phyloP scores from a whole-genome alignment of 129 eudicot species.

The Arctium minus region DNA sequence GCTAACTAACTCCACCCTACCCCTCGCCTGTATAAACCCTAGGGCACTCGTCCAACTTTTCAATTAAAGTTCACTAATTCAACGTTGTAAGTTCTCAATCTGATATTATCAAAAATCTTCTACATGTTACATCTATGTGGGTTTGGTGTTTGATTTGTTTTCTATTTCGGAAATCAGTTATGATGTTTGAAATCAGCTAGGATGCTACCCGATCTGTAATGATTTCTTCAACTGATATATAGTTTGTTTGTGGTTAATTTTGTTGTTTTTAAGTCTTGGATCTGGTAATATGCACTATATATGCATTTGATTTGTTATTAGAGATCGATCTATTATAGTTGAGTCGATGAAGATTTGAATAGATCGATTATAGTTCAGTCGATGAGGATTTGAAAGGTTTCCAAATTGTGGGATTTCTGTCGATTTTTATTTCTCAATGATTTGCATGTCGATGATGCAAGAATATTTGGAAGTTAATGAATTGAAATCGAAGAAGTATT shows the following conservation, averaged over 20 bases:
- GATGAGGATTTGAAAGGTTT: background rate
- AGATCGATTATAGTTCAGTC: too few species aligned
- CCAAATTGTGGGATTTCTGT: background rate
- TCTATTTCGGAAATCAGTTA: background rate
- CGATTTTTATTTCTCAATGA: background rate
- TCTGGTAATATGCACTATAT: constrained; percentile 8
- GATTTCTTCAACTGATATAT: constrained; percentile 4
- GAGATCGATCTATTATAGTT: constrained; percentile 5
- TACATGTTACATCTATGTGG: background rate
- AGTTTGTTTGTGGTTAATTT: background rate
- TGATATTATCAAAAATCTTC: background rate
- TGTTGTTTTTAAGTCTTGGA: background rate
- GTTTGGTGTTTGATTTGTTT: background rate
- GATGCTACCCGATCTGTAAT: constrained; percentile 12
- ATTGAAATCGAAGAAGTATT: background rate
- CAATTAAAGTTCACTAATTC: background rate
- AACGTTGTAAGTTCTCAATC: constrained; percentile 23
- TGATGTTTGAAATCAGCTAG: constrained; percentile 4
- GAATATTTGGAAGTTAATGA: background rate
- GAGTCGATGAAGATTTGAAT: constrained; percentile 12
- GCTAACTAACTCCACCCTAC: background rate
- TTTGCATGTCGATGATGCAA: constrained; percentile 17
- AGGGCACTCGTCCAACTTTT: constrained; percentile 3
- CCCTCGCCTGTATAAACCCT: constrained; percentile 19
- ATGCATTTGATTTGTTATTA: constrained; percentile 5